Percentiles rank a stretch among this genome's conserved stretches.
Conservation (phyloP, 2,329 filamentous ascomycete genomes). For the Scedosporium aurantiacum region DNA sequence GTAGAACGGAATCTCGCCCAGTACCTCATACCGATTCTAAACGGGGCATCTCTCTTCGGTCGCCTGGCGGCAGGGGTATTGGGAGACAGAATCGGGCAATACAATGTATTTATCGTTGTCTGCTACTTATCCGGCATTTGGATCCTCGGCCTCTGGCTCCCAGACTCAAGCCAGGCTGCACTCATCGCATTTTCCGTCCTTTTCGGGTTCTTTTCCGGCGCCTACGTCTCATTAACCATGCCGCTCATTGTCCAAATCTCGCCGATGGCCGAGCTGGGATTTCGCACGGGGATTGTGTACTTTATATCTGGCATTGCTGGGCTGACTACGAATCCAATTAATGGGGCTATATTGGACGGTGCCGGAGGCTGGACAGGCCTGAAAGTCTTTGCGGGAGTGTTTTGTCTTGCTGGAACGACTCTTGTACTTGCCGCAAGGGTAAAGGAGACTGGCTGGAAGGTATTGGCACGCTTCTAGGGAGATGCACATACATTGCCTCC, state of each 20-base stretch:
- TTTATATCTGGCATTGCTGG: constrained; percentile 42
- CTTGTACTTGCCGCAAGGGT: constrained; percentile 15
- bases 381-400: constrained; percentile 25
- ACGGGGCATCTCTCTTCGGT: constrained; percentile 26
- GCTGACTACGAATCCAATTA: constrained; percentile 46
- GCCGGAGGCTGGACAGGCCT: constrained; percentile 20
- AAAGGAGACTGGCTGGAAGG: constrained; percentile 13
- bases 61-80: constrained; percentile 21
- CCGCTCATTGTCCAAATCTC: constrained; percentile 39
- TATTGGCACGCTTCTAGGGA: no score
- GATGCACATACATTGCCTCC: no score
- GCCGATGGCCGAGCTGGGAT: constrained; percentile 38
- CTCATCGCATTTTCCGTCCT: constrained; percentile 27
- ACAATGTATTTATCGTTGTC: constrained; percentile 33
- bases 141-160: constrained; percentile 32
- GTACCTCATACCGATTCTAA: constrained; percentile 27
- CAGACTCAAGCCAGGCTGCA: constrained; percentile 15
- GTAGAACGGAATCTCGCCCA: constrained; percentile 18
- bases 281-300: constrained; percentile 34
- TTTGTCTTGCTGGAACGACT: constrained; percentile 19
- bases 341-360: constrained; percentile 29
- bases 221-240: constrained; percentile 26
- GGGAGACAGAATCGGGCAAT: constrained; percentile 25
- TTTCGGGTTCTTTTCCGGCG: constrained; percentile 31
- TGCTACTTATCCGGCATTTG: constrained; percentile 27